Evolutionary conservation across 2,329 filamentous ascomycete genomes (phyloP).

Genomic region (Lachnellula hyalina): DNA sequence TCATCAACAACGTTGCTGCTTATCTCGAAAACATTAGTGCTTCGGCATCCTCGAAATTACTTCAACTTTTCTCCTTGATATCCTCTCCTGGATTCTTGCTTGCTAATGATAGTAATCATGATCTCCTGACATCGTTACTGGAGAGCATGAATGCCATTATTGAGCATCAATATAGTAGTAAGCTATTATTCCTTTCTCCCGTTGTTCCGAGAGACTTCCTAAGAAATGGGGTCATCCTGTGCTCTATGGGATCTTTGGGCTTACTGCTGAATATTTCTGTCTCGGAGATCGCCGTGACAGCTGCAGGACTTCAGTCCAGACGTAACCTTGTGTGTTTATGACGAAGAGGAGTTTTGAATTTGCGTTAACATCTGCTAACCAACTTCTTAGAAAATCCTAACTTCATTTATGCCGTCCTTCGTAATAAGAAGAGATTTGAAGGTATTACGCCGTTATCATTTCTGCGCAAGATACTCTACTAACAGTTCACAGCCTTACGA

Average conservation of each 20-base stretch:
- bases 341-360: background rate
- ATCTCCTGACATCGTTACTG: slow-evolving; percentile 71
- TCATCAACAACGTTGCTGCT: slow-evolving; percentile 89
- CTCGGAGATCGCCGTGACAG: slow-evolving; percentile 15
- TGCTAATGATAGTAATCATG: slow-evolving; percentile 87
- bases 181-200: slow-evolving; percentile 30
- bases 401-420: slow-evolving; percentile 72
- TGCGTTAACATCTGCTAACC: background rate
- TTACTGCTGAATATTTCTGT: slow-evolving; percentile 3
- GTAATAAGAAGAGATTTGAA: slow-evolving; percentile 78
- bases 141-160: slow-evolving; percentile 87
- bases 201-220: background rate
- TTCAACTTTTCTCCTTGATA: slow-evolving; percentile 89
- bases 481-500: slow-evolving; percentile 51
- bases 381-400: slow-evolving; percentile 60
- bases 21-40: slow-evolving; percentile 73
- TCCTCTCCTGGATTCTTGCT: slow-evolving; percentile 88
- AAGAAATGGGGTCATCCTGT: too few species aligned
- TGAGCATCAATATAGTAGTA: slow-evolving; percentile 79
- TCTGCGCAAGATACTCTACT: background rate
- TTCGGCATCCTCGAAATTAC: slow-evolving; percentile 70
- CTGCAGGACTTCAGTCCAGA: slow-evolving; percentile 13
- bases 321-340: slow-evolving; percentile 2
- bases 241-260: slow-evolving; percentile 2
- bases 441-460: slow-evolving; percentile 13